Conservation (phyloP, 371 early-diverging fungal genomes). For the Vairimorpha necatrix region DNA sequence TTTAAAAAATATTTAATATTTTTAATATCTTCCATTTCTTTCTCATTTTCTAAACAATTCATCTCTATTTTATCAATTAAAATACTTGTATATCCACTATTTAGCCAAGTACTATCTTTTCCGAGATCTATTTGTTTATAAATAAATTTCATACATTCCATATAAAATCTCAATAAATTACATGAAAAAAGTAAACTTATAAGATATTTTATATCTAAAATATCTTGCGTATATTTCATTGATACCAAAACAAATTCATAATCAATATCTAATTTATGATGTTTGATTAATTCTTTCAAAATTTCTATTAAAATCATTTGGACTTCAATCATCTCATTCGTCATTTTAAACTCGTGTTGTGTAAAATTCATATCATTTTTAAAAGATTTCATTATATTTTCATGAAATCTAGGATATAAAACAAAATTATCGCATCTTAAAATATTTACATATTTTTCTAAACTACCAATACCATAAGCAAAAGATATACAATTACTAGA, state of each 20-base stretch:
- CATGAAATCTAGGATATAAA: constrained; percentile 58
- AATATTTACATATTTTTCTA: constrained; percentile 20
- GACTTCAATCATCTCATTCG: constrained; percentile 17
- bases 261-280: neutral
- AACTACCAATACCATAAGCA: neutral
- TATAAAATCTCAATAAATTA: constrained; percentile 6
- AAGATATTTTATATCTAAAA: constrained; percentile 34
- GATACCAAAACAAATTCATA: constrained; percentile 16
- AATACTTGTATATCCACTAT: constrained; percentile 1
- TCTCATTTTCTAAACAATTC: constrained; percentile 8
- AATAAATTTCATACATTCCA: constrained; percentile 26
- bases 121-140: constrained; percentile 30
- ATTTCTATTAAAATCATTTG: constrained; percentile 45
- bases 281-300: constrained; percentile 22
- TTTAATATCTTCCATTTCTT: neutral
- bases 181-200: constrained; percentile 33
- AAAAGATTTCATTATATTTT: constrained; percentile 38
- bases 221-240: constrained; percentile 10
- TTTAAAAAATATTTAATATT: neutral
- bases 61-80: constrained; percentile 29
- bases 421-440: constrained; percentile 31
- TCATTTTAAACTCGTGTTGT: constrained; percentile 37
- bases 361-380: constrained; percentile 19
- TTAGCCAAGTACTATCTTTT: constrained; percentile 46
- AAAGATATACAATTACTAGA: constrained; percentile 25